A percentile compares a stretch with the other conserved stretches of the same genome.
Evolutionary conservation across 306 rosid genomes (phyloP).

Genomic region (Prinsepia uniflora): DNA sequence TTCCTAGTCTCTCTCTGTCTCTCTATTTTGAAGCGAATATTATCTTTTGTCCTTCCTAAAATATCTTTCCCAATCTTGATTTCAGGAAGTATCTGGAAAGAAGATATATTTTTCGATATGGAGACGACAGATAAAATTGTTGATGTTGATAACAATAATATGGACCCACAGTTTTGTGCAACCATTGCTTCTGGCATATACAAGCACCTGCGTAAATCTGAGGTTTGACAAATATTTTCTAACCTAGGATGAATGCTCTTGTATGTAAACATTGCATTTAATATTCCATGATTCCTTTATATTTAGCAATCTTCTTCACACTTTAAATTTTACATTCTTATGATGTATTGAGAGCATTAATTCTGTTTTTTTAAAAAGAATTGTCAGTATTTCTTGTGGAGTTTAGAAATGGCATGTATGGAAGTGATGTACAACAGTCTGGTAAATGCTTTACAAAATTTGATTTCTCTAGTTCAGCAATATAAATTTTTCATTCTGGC

Average conservation of each 20-base stretch:
- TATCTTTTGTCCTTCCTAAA: conserved; percentile 3
- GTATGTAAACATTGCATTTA: background rate
- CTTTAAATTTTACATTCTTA: background rate
- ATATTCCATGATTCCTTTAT: background rate
- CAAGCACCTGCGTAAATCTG: conserved; percentile 46
- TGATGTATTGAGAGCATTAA: background rate
- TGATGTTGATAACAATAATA: conserved; percentile 36
- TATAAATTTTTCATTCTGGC: background rate
- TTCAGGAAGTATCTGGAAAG: conserved; percentile 31
- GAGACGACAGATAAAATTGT: conserved; percentile 29
- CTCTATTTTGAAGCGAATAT: background rate
- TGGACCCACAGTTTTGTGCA: conserved; percentile 47
- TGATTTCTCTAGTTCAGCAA: background rate
- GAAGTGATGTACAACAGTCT: background rate
- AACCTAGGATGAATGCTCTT: background rate
- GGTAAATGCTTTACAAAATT: background rate
- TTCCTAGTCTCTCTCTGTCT: background rate
- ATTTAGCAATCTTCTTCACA: background rate
- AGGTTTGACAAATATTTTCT: conserved; percentile 35
- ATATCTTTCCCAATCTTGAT: conserved; percentile 15
- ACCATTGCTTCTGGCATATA: conserved; percentile 44
- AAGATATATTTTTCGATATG: conserved; percentile 17
- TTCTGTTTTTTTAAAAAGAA: too few relatives aligned
- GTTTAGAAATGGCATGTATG: background rate
- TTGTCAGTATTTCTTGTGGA: background rate